Percentiles rank a stretch among this genome's conserved stretches.
Conservation (phyloP, 257 asterid genomes). For the Solanum gandarillasii region DNA sequence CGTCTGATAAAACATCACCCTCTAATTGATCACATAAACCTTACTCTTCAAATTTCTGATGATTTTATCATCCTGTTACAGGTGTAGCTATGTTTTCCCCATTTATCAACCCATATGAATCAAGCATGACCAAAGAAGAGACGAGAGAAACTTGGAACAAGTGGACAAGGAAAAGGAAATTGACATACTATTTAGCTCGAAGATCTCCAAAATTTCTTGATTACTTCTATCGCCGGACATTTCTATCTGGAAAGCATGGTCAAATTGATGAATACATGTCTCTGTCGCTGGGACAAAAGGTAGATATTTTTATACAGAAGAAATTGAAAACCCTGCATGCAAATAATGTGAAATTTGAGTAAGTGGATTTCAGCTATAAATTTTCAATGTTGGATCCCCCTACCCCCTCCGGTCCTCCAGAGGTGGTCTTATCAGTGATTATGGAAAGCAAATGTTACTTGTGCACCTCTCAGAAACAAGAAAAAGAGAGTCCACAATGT, state of each 20-base stretch:
- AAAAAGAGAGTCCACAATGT: neutral
- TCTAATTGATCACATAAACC: neutral
- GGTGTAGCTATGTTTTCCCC: constrained; percentile 86
- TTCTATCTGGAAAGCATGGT: constrained; percentile 78
- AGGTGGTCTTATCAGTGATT: neutral
- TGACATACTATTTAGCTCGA: constrained; percentile 52
- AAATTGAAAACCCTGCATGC: neutral
- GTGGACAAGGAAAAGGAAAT: constrained; percentile 51
- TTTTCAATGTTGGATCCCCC: neutral
- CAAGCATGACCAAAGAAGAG: constrained; percentile 73
- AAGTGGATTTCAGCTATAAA: neutral
- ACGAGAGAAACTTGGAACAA: constrained; percentile 51
- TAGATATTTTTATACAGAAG: neutral
- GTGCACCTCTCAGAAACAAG: neutral
- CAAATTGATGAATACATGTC: constrained; percentile 60
- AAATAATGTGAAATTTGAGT: neutral
- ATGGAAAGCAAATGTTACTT: neutral
- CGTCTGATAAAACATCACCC: neutral
- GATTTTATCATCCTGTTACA: constrained; percentile 7
- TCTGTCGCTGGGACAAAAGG: constrained; percentile 58
- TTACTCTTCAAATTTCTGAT: neutral
- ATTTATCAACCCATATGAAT: constrained; percentile 64
- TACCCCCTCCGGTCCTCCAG: neutral
- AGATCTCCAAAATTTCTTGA: constrained; percentile 58
- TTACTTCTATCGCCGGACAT: constrained; percentile 46